Conservation (phyloP, 192 early-diverging fungal genomes). For the Podila epicladia region DNA sequence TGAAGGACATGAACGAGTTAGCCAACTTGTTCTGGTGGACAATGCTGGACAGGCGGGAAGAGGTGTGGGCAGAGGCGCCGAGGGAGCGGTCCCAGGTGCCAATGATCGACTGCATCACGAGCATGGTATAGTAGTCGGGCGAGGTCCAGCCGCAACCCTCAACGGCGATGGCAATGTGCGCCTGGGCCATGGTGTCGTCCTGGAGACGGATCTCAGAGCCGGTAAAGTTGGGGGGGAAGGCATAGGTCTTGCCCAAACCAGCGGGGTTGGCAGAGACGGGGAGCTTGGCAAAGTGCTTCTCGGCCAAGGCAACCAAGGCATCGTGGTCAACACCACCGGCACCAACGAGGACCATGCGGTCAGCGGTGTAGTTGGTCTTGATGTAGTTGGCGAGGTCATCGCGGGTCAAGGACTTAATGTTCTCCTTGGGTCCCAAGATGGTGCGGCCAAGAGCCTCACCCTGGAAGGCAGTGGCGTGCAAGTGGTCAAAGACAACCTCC, state of each 20-base stretch:
- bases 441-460: conserved; percentile 86
- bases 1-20: conserved; percentile 99
- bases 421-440: conserved; percentile 93
- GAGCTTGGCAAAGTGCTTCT: conserved; percentile 90
- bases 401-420: conserved; percentile 91
- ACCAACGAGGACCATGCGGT: conserved; percentile 96
- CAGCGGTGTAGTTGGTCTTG: conserved; percentile 93
- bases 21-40: conserved; percentile 87
- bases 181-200: conserved; percentile 88
- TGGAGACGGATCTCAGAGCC: conserved; percentile 91
- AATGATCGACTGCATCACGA: conserved; percentile 95
- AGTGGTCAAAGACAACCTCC: conserved; percentile 98
- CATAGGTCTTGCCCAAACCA: conserved; percentile 56
- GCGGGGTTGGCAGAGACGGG: conserved; percentile 62
- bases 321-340: conserved; percentile 95
- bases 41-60: conserved; percentile 86
- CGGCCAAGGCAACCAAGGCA: conserved; percentile 89
- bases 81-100: conserved; percentile 97
- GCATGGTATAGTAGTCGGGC: conserved; percentile 95
- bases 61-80: conserved; percentile 87
- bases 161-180: conserved; percentile 97
- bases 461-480: conserved; percentile 97
- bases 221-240: conserved; percentile 80
- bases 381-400: conserved; percentile 91
- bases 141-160: conserved; percentile 96